Conservation (phyloP, 1,284 basidiomycete genomes). For the Apiotrichum sp. region DNA sequence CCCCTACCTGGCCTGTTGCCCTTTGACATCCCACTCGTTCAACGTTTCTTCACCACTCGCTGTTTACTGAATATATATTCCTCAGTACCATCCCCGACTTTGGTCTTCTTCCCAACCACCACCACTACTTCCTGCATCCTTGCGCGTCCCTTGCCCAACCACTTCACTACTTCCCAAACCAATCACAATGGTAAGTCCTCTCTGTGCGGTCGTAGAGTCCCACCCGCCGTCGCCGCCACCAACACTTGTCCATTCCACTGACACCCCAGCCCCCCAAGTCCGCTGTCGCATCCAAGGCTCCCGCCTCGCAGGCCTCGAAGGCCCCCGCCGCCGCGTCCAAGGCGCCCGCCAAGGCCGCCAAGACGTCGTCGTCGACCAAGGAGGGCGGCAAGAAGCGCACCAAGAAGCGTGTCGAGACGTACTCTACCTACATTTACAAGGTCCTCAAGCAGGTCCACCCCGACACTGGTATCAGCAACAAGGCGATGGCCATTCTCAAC, state of each 20-base stretch:
- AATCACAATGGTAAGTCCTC: constrained; percentile 5
- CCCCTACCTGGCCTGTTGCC: too few species aligned
- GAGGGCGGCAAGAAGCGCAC: constrained; percentile 79
- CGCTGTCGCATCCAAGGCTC: constrained; percentile 51
- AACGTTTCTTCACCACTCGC: too few species aligned
- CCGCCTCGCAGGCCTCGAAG: constrained; percentile 56
- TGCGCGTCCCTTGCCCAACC: background rate
- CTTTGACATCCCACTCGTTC: too few species aligned
- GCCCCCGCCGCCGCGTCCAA: constrained; percentile 51
- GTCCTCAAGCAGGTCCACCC: constrained; percentile 68
- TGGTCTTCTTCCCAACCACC: too few species aligned
- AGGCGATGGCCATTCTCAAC: constrained; percentile 92
- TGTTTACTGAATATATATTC: too few species aligned
- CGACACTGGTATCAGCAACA: constrained; percentile 90
- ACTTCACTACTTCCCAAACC: background rate
- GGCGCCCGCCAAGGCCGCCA: constrained; percentile 59
- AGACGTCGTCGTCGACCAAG: constrained; percentile 59
- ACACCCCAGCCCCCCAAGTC: constrained; percentile 44
- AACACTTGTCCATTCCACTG: background rate
- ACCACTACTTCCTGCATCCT: too few species aligned
- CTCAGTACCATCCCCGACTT: too few species aligned
- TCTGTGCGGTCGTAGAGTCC: background rate
- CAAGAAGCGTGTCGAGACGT: constrained; percentile 82
- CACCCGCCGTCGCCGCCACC: too few species aligned
- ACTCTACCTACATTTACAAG: constrained; percentile 92